Evolutionary conservation across 345 rosid genomes (phyloP), one percentile per base, ranked within the genome.

Genomic region (Firmiana major): DNA sequence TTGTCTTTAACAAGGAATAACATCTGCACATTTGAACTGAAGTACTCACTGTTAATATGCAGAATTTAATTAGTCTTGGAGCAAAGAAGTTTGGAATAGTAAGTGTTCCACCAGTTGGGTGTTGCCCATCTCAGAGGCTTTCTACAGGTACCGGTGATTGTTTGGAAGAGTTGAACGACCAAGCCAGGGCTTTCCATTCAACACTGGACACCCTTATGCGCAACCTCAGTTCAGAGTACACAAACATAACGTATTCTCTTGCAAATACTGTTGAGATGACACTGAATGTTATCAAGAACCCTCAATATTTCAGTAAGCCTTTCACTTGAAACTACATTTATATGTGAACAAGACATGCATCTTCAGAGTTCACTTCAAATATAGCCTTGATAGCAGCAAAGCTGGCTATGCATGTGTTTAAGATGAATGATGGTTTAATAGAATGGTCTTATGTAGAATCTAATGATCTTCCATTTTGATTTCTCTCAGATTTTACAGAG

Each of bases 61-160:
- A 89, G 92, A 83, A 11, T 16, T 72, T 90, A 6, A 46, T 81
- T 7, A 38, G 19, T 28, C 71, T 84, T 19, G 86, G 90, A 21
- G 94, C 81, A 36, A 85, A 85, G 75, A 90, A 86, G 76, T 72
- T 90, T 42, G 91, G 94, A 6, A 83, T 84, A 1, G 71, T 79
- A 66, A 82, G 91, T 45, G 81, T 89, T 57, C 83, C 89, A 9
- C 90, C 92, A 2, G 81, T 86, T 6, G 92, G 91, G n/a, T 89
- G 91, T 53, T 89, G 92, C 68, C 94, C 90, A 66, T 81, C 87
- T 49, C 88, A 79, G 74, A 87, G 91, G 79, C 11, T 66, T 81
- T 55, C 13, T 22, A 83, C 82, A n/a, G 49, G 71, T 0, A 80
- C 81, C 1, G 82, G 80, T 4, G 92, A 84, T 17, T 89, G 92